Evolutionary conservation across 2,329 filamentous ascomycete species (phyloP).

Genomic region (Rhinocladiella similis): DNA sequence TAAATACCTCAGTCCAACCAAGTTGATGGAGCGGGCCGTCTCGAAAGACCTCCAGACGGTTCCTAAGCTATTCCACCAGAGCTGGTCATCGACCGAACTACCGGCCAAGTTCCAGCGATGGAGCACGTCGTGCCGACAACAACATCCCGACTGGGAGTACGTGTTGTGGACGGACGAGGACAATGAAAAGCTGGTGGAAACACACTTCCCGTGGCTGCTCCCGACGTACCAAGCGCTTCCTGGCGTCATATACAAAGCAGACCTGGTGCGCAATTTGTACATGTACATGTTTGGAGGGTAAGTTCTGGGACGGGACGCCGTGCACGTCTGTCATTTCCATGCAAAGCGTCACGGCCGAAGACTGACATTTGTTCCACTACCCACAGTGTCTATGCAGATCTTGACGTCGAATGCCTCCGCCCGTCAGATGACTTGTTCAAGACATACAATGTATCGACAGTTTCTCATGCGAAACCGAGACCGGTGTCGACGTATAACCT

Average conservation of each 20-base stretch:
- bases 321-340: background rate
- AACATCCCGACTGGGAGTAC: slow-evolving; percentile 38
- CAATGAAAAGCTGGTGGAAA: slow-evolving; percentile 36
- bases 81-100: slow-evolving; percentile 28
- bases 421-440: slow-evolving; percentile 30
- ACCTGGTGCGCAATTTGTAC: slow-evolving; percentile 37
- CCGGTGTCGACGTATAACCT: slow-evolving; percentile 10
- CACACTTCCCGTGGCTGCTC: slow-evolving; percentile 36
- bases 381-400: slow-evolving; percentile 35
- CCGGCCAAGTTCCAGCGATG: slow-evolving; percentile 33
- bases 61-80: slow-evolving; percentile 30
- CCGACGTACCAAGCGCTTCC: slow-evolving; percentile 33
- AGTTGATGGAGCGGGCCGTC: slow-evolving; percentile 22
- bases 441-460: slow-evolving; percentile 27
- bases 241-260: slow-evolving; percentile 36
- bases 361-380: too few species aligned
- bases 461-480: slow-evolving; percentile 15
- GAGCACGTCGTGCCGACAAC: slow-evolving; percentile 34
- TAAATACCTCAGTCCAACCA: slow-evolving; percentile 11
- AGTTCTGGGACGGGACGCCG: background rate
- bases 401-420: slow-evolving; percentile 37
- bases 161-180: slow-evolving; percentile 41
- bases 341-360: background rate
- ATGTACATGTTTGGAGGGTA: slow-evolving; percentile 40
- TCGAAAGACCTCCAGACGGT: slow-evolving; percentile 25